These are phyloP conservation scores for Cadophora malorum DNA, from an alignment of 2,329 filamentous ascomycete species.

Conservation along the genomic window DNA sequence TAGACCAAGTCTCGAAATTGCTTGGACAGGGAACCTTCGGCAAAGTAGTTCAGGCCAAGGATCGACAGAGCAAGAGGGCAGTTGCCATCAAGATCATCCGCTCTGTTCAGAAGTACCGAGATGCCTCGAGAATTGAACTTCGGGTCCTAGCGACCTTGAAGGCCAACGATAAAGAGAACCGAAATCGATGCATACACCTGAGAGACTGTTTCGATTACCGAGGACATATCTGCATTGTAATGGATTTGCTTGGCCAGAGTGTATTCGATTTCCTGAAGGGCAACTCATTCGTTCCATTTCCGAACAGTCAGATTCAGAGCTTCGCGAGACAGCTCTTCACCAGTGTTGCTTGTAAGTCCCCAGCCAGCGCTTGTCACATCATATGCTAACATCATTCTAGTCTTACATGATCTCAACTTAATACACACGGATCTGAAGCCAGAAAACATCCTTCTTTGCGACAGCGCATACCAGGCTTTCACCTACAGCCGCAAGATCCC, in stretches of 20 bases:
- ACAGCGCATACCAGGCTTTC: conserved; percentile 71
- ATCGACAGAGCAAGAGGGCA: conserved; percentile 74
- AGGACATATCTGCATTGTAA: conserved; percentile 90
- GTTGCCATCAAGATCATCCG: conserved; percentile 98
- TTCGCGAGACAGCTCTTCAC: conserved; percentile 96
- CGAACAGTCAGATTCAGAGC: conserved; percentile 96
- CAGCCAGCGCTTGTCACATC: conserved; percentile 2
- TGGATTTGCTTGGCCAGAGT: conserved; percentile 84
- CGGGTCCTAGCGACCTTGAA: conserved; percentile 90
- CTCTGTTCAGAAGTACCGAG: conserved; percentile 97
- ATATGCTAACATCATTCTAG: conserved; percentile 53
- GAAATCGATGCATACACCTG: conserved; percentile 95
- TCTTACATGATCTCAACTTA: conserved; percentile 94
- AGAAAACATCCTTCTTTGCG: conserved; percentile 72
- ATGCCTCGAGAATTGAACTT: conserved; percentile 93
- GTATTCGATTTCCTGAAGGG: conserved; percentile 98
- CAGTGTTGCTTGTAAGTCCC: conserved; percentile 92
- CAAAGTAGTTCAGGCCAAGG: conserved; percentile 93
- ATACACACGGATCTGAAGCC: conserved; percentile 87
- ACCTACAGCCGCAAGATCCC: conserved; percentile 74
- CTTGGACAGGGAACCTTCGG: conserved; percentile 98
- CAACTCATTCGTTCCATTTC: conserved; percentile 94
- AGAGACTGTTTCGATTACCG: conserved; percentile 97
- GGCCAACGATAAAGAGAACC: conserved; percentile 88
- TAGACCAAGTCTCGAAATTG: conserved; percentile 87